A percentile compares a stretch with the other conserved stretches of the same genome.
These are phyloP conservation scores for Aegilops tauschii DNA, from an alignment of 176 grass and related monocot genomes.

Conservation along the genomic window DNA sequence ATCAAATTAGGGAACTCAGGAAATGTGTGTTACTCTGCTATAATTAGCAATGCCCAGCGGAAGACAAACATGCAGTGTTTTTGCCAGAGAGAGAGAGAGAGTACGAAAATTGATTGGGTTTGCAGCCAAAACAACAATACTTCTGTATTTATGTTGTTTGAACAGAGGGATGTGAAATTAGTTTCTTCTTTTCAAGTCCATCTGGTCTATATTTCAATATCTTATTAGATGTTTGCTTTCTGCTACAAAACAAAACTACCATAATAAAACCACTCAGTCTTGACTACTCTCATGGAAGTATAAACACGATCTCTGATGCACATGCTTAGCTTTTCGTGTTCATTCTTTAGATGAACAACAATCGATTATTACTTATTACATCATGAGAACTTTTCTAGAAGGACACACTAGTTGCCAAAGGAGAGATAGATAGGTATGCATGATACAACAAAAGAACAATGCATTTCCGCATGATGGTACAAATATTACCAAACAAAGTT, in stretches of 20 bases:
- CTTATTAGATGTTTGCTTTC: constrained; percentile 1
- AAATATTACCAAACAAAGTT: not conserved
- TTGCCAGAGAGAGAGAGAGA: not conserved
- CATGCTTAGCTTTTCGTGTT: not conserved
- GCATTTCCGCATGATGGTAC: not conserved
- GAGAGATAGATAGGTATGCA: not conserved
- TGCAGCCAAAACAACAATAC: too few species aligned
- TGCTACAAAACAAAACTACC: not conserved
- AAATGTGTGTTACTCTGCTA: not conserved
- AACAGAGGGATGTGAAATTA: too few species aligned
- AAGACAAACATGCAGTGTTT: not conserved
- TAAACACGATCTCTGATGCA: not conserved
- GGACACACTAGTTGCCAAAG: not conserved
- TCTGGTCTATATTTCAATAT: not conserved
- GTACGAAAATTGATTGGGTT: not conserved
- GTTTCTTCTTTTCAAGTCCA: not conserved
- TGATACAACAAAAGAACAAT: constrained; percentile 6
- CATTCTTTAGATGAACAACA: not conserved
- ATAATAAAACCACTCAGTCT: not conserved
- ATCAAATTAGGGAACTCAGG: not conserved
- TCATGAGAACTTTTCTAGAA: not conserved
- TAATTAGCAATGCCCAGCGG: not conserved
- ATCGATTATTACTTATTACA: not conserved
- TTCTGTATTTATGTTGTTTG: too few species aligned
- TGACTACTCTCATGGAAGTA: constrained; percentile 10